Conservation (phyloP, 116 monocot species). For the Cymodocea nodosa region DNA sequence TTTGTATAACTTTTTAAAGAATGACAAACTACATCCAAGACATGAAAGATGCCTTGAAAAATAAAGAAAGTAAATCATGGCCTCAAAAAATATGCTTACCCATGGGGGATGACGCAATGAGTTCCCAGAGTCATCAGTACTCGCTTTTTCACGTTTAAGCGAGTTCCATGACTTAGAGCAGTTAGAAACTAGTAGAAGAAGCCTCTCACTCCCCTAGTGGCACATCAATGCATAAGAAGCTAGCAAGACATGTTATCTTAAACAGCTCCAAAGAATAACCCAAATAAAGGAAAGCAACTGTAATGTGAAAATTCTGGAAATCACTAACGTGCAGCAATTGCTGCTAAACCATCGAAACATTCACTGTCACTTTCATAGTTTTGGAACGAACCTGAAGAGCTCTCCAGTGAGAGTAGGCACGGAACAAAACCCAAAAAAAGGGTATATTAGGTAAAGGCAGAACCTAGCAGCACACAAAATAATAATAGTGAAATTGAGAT, state of each 20-base stretch:
- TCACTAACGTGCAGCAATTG: neutral
- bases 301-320: neutral
- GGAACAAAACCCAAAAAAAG: conserved; percentile 84
- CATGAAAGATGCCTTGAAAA: neutral
- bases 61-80: neutral
- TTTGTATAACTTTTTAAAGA: too few relatives aligned
- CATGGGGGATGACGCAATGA: conserved; percentile 17
- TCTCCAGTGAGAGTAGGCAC: conserved; percentile 86
- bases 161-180: conserved; percentile 28
- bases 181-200: conserved; percentile 57
- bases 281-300: neutral
- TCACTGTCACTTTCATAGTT: neutral
- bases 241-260: neutral
- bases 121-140: neutral
- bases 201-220: conserved; percentile 65
- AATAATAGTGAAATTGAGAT: neutral
- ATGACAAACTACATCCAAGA: neutral
- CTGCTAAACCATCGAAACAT: too few relatives aligned
- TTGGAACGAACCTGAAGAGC: conserved; percentile 49
- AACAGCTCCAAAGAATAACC: too few relatives aligned
- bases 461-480: conserved; percentile 27
- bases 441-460: conserved; percentile 90
- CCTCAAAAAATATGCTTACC: conserved; percentile 19
- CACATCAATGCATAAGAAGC: too few relatives aligned
- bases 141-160: conserved; percentile 15